These are phyloP conservation scores for Citrus australasica DNA, from an alignment of 345 rosid genomes.

Conservation along the genomic window DNA sequence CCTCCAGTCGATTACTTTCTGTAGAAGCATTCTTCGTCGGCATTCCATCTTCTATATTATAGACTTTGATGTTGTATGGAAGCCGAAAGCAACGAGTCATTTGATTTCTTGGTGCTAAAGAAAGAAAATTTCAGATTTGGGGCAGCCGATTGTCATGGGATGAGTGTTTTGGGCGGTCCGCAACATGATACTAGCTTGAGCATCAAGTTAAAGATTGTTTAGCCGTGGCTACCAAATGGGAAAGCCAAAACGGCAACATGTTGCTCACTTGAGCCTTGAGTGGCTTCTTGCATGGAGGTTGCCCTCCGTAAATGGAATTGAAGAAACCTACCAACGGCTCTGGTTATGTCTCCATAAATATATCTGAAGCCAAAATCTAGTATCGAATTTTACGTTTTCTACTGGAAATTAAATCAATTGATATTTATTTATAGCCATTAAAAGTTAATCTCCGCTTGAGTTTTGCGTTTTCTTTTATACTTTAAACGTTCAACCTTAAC, in stretches of 20 bases:
- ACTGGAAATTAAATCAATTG: background rate
- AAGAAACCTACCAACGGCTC: no score
- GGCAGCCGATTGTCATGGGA: conserved; percentile 2
- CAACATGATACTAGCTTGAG: conserved; percentile 32
- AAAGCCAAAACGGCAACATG: conserved; percentile 61
- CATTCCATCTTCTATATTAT: conserved; percentile 33
- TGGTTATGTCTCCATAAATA: background rate
- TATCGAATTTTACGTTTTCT: background rate
- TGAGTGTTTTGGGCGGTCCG: no score
- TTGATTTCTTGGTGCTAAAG: conserved; percentile 41
- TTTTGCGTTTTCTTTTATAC: no score
- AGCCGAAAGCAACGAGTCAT: conserved; percentile 23
- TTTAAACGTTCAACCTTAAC: no score
- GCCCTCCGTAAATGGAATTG: no score
- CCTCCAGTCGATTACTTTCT: conserved; percentile 32
- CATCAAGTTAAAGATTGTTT: conserved; percentile 43
- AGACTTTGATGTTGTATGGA: conserved; percentile 35
- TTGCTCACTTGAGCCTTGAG: background rate
- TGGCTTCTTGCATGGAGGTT: background rate
- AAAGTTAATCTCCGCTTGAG: background rate
- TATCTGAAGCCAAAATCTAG: no score
- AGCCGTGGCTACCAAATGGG: conserved; percentile 54
- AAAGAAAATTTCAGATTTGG: conserved; percentile 51
- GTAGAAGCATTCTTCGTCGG: conserved; percentile 20
- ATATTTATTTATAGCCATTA: background rate